Conservation (phyloP, 106 monocot species). For the Allium fistulosum region DNA sequence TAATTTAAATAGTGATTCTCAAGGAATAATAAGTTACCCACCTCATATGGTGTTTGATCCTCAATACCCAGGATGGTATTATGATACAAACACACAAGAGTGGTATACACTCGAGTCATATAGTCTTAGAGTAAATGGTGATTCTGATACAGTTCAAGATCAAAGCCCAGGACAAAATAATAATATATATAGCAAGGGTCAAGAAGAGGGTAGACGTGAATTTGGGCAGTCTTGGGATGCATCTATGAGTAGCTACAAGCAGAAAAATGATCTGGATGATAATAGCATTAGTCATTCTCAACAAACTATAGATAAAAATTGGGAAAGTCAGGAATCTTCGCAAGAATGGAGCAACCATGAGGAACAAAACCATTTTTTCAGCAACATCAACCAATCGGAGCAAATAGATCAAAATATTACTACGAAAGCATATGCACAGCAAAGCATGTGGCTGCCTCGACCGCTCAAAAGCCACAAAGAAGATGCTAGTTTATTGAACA, state of each 20-base stretch:
- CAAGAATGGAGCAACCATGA: slow-evolving; percentile 18
- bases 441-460: slow-evolving; percentile 11
- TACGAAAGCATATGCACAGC: not conserved
- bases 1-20: slow-evolving; percentile 29
- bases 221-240: slow-evolving; percentile 25
- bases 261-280: not conserved
- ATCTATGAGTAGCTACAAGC: slow-evolving; percentile 12
- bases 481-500: not conserved
- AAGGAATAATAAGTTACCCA: slow-evolving; percentile 50
- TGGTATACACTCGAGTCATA: slow-evolving; percentile 88
- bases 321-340: not conserved
- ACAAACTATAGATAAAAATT: not conserved
- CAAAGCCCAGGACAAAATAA: slow-evolving; percentile 11
- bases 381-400: not conserved
- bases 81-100: slow-evolving; percentile 73
- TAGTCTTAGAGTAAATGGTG: slow-evolving; percentile 21
- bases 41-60: slow-evolving; percentile 95
- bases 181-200: slow-evolving; percentile 4
- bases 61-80: slow-evolving; percentile 91
- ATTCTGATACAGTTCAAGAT: slow-evolving; percentile 14
- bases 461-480: slow-evolving; percentile 9
- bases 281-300: not conserved
- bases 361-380: not conserved
- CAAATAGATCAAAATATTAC: no score
- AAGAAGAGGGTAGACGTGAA: slow-evolving; percentile 9